A percentile compares a stretch with the other conserved stretches of the same genome.
phyloP scores from a whole-genome alignment of 2,329 filamentous ascomycete genomes.

The Microcyclospora tardicrescens region DNA sequence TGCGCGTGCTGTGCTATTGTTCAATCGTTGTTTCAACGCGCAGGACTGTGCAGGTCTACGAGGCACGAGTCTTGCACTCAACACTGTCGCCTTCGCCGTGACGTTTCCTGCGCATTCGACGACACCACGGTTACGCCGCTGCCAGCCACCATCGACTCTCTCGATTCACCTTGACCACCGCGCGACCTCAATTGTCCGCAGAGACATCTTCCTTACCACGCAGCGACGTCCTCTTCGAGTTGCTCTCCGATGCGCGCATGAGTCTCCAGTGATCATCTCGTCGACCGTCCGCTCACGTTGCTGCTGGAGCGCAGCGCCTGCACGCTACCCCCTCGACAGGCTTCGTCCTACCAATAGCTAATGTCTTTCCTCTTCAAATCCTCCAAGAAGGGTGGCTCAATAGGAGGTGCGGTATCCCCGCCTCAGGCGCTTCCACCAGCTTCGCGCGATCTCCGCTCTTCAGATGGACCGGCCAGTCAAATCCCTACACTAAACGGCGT shows the following conservation, averaged over 20 bases:
- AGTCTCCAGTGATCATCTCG: too few species aligned
- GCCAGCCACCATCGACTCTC: background rate
- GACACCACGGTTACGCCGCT: background rate
- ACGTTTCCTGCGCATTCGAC: background rate
- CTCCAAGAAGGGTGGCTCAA: conserved; percentile 13
- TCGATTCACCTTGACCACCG: background rate
- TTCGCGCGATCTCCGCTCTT: conserved; percentile 43
- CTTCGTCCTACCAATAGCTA: background rate
- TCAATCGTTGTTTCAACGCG: too few species aligned
- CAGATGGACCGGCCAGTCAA: conserved; percentile 35
- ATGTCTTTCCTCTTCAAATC: conserved; percentile 44
- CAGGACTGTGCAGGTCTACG: background rate
- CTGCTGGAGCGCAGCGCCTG: too few species aligned
- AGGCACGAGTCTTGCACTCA: background rate
- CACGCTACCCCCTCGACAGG: too few species aligned
- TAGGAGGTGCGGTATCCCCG: conserved; percentile 1
- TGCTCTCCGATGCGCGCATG: too few species aligned
- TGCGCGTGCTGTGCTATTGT: too few species aligned
- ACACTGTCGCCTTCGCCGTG: background rate
- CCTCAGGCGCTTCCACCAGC: conserved; percentile 37
- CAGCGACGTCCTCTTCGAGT: too few species aligned
- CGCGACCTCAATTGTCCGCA: background rate
- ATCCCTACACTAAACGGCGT: conserved; percentile 36
- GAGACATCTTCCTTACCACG: too few species aligned
- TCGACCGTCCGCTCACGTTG: too few species aligned